phyloP scores from a whole-genome alignment of 2,329 filamentous ascomycete genomes.

The Xylaria sp. region DNA sequence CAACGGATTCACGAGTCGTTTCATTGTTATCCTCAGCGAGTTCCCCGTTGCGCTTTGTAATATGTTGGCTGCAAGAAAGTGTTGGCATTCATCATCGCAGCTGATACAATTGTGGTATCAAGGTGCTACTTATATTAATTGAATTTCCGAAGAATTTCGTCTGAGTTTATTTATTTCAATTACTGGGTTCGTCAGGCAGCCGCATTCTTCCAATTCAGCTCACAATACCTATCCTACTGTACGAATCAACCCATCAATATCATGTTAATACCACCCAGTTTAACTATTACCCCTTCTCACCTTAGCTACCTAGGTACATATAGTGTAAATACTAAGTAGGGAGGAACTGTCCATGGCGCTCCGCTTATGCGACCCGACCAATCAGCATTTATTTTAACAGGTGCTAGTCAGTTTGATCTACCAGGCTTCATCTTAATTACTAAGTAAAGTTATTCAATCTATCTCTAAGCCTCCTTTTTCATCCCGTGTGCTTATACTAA shows the following conservation, averaged over 20 bases:
- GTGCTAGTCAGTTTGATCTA: neutral
- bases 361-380: slow-evolving; percentile 43
- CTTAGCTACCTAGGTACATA: neutral
- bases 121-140: slow-evolving; percentile 38
- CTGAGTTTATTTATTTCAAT: slow-evolving; percentile 10
- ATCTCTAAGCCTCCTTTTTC: neutral
- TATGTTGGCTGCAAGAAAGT: slow-evolving; percentile 23
- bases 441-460: neutral
- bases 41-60: slow-evolving; percentile 8
- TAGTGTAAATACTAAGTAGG: too few relatives aligned
- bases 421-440: neutral
- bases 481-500: neutral
- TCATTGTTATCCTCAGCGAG: slow-evolving; percentile 23
- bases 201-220: slow-evolving; percentile 10
- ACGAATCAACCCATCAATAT: slow-evolving; percentile 43
- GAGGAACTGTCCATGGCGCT: slow-evolving; percentile 5
- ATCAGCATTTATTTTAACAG: slow-evolving; percentile 30
- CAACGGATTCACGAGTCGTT: slow-evolving; percentile 30
- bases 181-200: slow-evolving; percentile 11
- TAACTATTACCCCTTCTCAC: neutral
- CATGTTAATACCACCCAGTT: neutral
- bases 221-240: slow-evolving; percentile 30
- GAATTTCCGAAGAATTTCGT: slow-evolving; percentile 24
- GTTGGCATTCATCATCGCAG: slow-evolving; percentile 21
- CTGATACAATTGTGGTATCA: slow-evolving; percentile 28